Percentiles rank a stretch among this genome's conserved stretches.
phyloP scores from a whole-genome alignment of 163 green algal genomes.

The Prototheca wickerhamii region DNA sequence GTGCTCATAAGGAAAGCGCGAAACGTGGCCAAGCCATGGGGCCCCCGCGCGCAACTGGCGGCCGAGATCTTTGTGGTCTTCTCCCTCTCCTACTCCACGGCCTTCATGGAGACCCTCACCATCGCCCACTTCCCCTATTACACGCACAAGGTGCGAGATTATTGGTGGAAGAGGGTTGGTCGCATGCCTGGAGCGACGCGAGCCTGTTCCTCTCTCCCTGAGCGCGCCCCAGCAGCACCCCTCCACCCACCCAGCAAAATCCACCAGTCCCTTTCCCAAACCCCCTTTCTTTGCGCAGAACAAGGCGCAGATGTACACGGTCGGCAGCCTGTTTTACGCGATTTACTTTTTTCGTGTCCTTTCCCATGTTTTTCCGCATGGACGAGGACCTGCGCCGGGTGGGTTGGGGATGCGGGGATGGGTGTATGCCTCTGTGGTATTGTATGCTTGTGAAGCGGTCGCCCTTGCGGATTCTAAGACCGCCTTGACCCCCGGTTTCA shows the following conservation, averaged over 20 bases:
- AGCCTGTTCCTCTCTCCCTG: too few species aligned
- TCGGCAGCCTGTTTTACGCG: slow-evolving; percentile 91
- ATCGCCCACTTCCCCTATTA: slow-evolving; percentile 96
- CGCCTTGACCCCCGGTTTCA: neutral
- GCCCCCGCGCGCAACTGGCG: neutral
- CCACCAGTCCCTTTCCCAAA: too few species aligned
- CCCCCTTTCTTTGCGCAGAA: too few species aligned
- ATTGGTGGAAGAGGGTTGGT: neutral
- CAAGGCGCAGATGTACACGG: slow-evolving; percentile 68
- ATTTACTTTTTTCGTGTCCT: slow-evolving; percentile 98
- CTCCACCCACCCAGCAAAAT: too few species aligned
- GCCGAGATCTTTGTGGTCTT: slow-evolving; percentile 58
- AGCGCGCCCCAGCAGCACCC: too few species aligned
- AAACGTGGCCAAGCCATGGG: neutral
- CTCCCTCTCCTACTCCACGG: slow-evolving; percentile 79
- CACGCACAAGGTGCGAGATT: slow-evolving; percentile 47
- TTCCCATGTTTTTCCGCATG: slow-evolving; percentile 87
- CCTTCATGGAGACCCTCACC: slow-evolving; percentile 90
- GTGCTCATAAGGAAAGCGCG: slow-evolving; percentile 65
- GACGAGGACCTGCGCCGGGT: slow-evolving; percentile 82
- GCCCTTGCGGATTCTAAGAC: too few species aligned
- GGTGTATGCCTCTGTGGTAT: neutral
- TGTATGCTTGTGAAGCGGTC: neutral
- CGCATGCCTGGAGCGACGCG: neutral
- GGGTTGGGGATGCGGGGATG: neutral